phyloP scores from a whole-genome alignment of 495 filamentous ascomycete genomes.

The Parachaetomium inaequale region DNA sequence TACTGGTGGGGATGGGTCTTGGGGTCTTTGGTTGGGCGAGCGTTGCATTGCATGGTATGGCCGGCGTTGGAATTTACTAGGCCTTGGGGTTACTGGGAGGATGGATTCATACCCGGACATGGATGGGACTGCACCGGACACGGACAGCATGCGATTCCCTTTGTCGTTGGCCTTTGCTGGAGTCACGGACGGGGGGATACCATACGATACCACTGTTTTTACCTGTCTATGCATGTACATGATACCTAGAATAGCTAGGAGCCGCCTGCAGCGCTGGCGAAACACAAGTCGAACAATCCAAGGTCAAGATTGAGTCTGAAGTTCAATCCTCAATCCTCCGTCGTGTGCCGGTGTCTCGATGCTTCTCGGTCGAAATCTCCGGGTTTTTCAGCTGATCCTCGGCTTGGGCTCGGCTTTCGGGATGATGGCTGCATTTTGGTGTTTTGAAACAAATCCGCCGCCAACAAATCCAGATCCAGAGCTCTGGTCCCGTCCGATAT shows the following conservation, averaged over 20 bases:
- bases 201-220: conserved; percentile 1
- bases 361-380: too few species aligned
- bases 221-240: conserved; percentile 1
- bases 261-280: neutral
- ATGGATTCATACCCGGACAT: neutral
- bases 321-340: neutral
- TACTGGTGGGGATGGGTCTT: too few species aligned
- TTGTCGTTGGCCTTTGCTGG: conserved; percentile 5
- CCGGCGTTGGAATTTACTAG: neutral
- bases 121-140: neutral
- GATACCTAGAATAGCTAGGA: too few species aligned
- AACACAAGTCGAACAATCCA: neutral
- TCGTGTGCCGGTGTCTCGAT: too few species aligned
- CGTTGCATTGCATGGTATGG: conserved; percentile 1
- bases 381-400: too few species aligned
- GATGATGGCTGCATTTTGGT: too few species aligned
- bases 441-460: too few species aligned
- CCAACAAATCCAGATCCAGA: neutral
- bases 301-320: neutral
- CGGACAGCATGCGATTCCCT: neutral
- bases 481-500: neutral
- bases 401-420: too few species aligned
- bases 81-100: neutral
- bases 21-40: conserved; percentile 3
- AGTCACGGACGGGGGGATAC: conserved; percentile 6